Percentiles rank a stretch among this genome's conserved stretches.
These are phyloP conservation scores for Fomitiporia mediterranea DNA, from an alignment of 1,284 basidiomycete species.

Conservation along the genomic window DNA sequence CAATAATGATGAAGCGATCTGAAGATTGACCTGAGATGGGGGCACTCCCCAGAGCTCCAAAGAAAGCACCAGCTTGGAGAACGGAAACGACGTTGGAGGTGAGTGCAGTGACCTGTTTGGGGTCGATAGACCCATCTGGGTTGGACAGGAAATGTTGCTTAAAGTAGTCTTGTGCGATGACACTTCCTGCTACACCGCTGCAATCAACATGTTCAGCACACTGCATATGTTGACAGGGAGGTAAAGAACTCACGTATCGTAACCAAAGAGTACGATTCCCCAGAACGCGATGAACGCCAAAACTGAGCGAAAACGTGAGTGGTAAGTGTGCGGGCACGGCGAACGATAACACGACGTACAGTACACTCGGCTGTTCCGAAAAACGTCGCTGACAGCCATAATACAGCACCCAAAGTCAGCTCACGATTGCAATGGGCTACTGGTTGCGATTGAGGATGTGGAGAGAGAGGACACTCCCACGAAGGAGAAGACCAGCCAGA, in stretches of 20 bases:
- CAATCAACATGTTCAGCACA: not conserved
- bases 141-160: conserved; percentile 52
- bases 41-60: conserved; percentile 65
- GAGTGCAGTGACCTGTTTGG: conserved; percentile 40
- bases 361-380: conserved; percentile 57
- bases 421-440: too few relatives aligned
- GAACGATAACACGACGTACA: conserved; percentile 35
- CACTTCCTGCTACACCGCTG: conserved; percentile 58
- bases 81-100: conserved; percentile 70
- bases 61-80: conserved; percentile 77
- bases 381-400: too few relatives aligned
- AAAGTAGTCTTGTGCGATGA: conserved; percentile 62
- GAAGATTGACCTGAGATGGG: conserved; percentile 53
- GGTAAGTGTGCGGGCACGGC: not conserved
- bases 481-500: too few relatives aligned
- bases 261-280: conserved; percentile 78
- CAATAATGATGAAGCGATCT: not conserved
- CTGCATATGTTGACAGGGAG: not conserved
- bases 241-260: conserved; percentile 54
- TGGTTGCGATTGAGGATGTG: too few relatives aligned
- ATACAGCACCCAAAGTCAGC: too few relatives aligned
- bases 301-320: conserved; percentile 37
- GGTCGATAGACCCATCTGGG: conserved; percentile 34
- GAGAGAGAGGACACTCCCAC: too few relatives aligned
- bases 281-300: conserved; percentile 71